A percentile compares a stretch with the other conserved stretches of the same genome.
Conservation (phyloP, 805 yeast genomes). For the Candida nemodendra region DNA sequence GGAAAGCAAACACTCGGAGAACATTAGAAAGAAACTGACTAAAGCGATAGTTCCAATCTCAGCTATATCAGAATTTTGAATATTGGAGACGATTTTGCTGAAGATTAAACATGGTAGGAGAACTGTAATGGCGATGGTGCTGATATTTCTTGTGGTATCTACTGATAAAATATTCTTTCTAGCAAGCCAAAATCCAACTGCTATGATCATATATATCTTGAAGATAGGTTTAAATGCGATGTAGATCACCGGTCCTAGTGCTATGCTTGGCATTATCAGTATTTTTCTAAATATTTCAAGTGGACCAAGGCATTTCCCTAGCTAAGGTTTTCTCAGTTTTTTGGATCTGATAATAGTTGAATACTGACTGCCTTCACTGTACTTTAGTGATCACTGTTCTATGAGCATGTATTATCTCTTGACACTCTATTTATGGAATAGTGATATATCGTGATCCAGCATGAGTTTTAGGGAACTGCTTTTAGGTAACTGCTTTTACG, state of each 20-base stretch:
- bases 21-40: slow-evolving; percentile 44
- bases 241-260: slow-evolving; percentile 67
- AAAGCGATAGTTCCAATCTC: slow-evolving; percentile 64
- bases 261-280: too few species aligned
- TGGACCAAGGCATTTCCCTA: too few species aligned
- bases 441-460: too few species aligned
- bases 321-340: too few species aligned
- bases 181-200: slow-evolving; percentile 64
- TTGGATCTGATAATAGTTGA: too few species aligned
- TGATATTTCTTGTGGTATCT: slow-evolving; percentile 65
- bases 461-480: too few species aligned
- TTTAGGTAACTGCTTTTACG: too few species aligned
- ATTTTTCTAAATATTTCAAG: too few species aligned
- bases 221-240: slow-evolving; percentile 83
- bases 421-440: too few species aligned
- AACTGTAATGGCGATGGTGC: slow-evolving; percentile 65
- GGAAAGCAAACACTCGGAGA: slow-evolving; percentile 44
- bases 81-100: slow-evolving; percentile 64
- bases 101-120: slow-evolving; percentile 76
- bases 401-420: too few species aligned
- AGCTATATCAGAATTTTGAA: slow-evolving; percentile 67
- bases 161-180: slow-evolving; percentile 61
- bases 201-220: slow-evolving; percentile 73
- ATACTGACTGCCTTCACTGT: too few species aligned
- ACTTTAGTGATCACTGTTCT: too few species aligned